Evolutionary conservation across 2,329 filamentous ascomycete genomes (phyloP).

Genomic region (Colletotrichum sp.): DNA sequence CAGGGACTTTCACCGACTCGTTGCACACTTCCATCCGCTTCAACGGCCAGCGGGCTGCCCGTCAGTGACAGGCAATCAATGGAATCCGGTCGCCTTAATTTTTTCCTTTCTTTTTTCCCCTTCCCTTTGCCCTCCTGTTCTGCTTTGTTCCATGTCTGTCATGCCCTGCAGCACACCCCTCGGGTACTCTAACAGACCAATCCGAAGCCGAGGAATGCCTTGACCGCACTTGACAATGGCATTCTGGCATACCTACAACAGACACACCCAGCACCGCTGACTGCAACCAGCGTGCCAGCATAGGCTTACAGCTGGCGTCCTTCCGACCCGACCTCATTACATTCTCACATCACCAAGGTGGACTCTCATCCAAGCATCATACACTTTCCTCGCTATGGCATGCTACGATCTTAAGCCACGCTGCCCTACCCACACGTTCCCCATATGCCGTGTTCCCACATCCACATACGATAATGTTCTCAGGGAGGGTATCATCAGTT

Average conservation of each 20-base stretch:
- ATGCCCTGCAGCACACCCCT: background rate
- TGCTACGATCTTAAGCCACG: conserved; percentile 4
- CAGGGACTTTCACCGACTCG: conserved; percentile 20
- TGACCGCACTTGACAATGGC: background rate
- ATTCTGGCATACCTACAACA: background rate
- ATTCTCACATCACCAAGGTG: background rate
- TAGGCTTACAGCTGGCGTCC: background rate
- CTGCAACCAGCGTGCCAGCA: background rate
- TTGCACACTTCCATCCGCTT: background rate
- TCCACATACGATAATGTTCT: background rate
- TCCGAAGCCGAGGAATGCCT: background rate
- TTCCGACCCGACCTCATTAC: background rate
- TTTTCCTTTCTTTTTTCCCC: background rate
- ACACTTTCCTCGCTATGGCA: background rate
- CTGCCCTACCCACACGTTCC: background rate
- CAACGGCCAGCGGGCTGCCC: background rate
- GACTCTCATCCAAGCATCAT: conserved; percentile 6
- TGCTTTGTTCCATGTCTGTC: background rate
- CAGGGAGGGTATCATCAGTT: background rate
- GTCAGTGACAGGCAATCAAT: background rate
- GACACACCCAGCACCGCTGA: background rate
- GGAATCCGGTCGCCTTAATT: background rate
- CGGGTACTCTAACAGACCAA: background rate
- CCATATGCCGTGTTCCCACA: background rate
- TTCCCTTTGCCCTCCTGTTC: background rate